Conservation (phyloP, 2,329 filamentous ascomycete species). For the Aspergillus carbonarius region DNA sequence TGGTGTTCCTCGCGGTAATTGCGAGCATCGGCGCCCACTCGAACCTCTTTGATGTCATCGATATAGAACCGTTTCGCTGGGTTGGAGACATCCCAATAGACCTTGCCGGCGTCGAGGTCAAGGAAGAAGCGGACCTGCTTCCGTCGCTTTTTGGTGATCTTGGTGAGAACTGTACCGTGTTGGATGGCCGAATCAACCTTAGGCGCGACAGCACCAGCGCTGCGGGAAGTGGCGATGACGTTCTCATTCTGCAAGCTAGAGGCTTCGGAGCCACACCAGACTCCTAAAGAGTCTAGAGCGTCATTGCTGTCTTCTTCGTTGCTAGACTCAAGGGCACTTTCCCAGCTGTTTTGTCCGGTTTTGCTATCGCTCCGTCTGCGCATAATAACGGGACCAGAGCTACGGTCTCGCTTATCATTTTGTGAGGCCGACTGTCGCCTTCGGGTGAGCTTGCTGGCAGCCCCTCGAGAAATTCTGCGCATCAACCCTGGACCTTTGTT, state of each 20-base stretch:
- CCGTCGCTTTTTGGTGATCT: conserved; percentile 80
- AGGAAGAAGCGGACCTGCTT: conserved; percentile 73
- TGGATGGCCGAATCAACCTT: conserved; percentile 75
- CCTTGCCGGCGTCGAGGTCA: conserved; percentile 79
- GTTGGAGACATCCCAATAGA: conserved; percentile 79
- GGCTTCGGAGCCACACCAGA: conserved; percentile 43
- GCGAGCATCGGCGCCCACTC: conserved; percentile 76
- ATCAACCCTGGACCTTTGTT: conserved; percentile 68
- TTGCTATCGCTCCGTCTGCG: conserved; percentile 88
- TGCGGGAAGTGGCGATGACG: conserved; percentile 32
- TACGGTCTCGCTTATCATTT: conserved; percentile 77
- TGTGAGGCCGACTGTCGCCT: conserved; percentile 76
- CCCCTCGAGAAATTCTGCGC: conserved; percentile 78
- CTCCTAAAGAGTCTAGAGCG: conserved; percentile 44
- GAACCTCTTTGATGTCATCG: conserved; percentile 90
- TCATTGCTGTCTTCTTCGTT: conserved; percentile 45
- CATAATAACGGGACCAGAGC: conserved; percentile 84
- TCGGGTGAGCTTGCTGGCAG: conserved; percentile 66
- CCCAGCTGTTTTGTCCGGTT: conserved; percentile 59
- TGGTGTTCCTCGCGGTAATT: conserved; percentile 86
- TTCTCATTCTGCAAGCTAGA: conserved; percentile 41
- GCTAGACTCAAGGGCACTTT: conserved; percentile 45
- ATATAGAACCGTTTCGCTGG: conserved; percentile 86
- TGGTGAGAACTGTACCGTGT: conserved; percentile 73
- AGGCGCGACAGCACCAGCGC: conserved; percentile 52